Percentiles rank a stretch among this genome's conserved stretches.
phyloP scores from a whole-genome alignment of 148 eudicot species.

The Fallopia convolvulus region DNA sequence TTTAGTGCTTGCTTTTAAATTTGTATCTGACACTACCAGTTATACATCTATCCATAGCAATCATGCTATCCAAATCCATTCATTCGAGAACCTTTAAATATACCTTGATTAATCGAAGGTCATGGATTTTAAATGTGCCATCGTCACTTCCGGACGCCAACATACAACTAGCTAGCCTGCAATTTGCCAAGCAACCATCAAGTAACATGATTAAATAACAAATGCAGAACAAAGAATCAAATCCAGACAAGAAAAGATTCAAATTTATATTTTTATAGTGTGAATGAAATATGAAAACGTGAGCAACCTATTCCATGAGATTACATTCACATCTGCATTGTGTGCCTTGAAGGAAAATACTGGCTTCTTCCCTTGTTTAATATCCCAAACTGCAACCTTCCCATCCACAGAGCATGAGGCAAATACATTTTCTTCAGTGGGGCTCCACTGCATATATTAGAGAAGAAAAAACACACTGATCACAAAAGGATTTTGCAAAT shows the following conservation, averaged over 20 bases:
- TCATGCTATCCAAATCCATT: background rate
- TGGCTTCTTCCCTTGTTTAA: constrained; percentile 59
- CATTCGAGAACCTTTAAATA: background rate
- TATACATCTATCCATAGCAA: no score
- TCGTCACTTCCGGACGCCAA: constrained; percentile 96
- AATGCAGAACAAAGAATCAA: background rate
- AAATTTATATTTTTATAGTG: background rate
- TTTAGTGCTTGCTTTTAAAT: no score
- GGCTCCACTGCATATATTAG: constrained; percentile 73
- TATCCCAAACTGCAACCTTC: constrained; percentile 84
- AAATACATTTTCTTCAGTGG: constrained; percentile 63
- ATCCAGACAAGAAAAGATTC: background rate
- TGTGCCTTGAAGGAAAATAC: constrained; percentile 74
- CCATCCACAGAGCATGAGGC: constrained; percentile 95
- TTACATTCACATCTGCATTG: constrained; percentile 90
- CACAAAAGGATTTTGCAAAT: background rate
- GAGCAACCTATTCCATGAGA: constrained; percentile 90
- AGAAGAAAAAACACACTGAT: background rate
- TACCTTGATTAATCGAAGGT: constrained; percentile 78
- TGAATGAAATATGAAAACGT: background rate
- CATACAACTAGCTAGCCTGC: constrained; percentile 71
- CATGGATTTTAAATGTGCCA: constrained; percentile 77
- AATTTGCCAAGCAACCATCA: constrained; percentile 12
- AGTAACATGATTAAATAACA: background rate
- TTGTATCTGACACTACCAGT: no score